These are phyloP conservation scores for cucumber (Cucumis sativus) DNA, from an alignment of 306 rosid species.

Conservation along the genomic window DNA sequence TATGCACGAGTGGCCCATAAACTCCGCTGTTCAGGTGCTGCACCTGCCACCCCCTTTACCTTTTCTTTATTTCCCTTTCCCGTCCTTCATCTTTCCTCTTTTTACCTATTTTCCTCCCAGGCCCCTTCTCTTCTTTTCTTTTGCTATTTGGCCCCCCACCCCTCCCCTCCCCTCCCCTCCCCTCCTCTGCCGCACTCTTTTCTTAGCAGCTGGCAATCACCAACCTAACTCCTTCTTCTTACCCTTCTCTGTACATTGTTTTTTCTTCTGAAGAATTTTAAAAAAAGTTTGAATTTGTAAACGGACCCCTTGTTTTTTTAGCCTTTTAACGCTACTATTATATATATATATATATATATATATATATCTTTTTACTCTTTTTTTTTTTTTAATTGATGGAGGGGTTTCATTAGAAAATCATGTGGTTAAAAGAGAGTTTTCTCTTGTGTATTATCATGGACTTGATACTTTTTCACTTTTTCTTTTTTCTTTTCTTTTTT, in stretches of 20 bases:
- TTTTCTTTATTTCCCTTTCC: no score
- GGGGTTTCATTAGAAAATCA: neutral
- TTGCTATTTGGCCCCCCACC: neutral
- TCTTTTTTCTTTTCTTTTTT: neutral
- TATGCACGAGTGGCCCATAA: constrained; percentile 36
- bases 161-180: no score
- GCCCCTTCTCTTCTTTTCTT: neutral
- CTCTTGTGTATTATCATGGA: neutral
- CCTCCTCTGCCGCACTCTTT: neutral
- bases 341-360: no score
- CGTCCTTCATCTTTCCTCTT: neutral
- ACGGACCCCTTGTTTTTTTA: neutral
- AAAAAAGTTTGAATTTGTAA: neutral
- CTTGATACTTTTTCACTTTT: neutral
- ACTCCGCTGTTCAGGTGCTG: constrained; percentile 43
- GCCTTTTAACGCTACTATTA: neutral
- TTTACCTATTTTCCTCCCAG: neutral
- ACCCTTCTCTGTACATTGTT: neutral
- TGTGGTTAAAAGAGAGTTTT: neutral
- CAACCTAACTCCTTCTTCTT: neutral
- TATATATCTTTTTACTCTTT: no score
- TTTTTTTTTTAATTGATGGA: neutral
- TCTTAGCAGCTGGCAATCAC: constrained; percentile 27
- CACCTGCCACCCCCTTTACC: neutral
- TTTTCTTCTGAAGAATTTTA: neutral